phyloP scores from a whole-genome alignment of 1,284 basidiomycete genomes.

The Schizopora paradoxa region DNA sequence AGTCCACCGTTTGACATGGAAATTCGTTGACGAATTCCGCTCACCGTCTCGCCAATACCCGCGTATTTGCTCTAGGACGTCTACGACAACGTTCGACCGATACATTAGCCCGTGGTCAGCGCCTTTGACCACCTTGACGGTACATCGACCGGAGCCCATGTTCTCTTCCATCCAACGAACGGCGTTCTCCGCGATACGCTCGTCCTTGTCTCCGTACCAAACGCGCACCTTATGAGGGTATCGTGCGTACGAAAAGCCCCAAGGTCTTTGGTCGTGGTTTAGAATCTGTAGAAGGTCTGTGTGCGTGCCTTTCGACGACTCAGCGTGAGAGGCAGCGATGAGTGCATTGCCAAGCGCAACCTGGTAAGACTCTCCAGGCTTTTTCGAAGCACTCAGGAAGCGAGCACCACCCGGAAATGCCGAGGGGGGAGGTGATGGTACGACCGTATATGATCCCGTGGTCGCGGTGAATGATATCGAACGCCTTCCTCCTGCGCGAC shows the following conservation, averaged over 20 bases:
- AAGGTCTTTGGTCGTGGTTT: constrained; percentile 78
- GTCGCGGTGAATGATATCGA: constrained; percentile 57
- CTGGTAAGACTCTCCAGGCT: constrained; percentile 47
- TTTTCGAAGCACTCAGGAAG: constrained; percentile 34
- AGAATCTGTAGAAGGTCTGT: constrained; percentile 88
- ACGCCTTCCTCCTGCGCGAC: constrained; percentile 45
- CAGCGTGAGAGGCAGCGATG: constrained; percentile 90
- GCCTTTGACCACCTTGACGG: constrained; percentile 77
- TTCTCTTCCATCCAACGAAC: constrained; percentile 87
- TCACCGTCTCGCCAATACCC: constrained; percentile 47
- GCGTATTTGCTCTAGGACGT: constrained; percentile 72
- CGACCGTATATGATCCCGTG: constrained; percentile 22
- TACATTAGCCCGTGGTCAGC: constrained; percentile 94
- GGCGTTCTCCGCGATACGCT: constrained; percentile 85
- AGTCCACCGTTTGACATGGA: no score
- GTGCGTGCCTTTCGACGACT: constrained; percentile 87
- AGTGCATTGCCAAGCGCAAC: constrained; percentile 78
- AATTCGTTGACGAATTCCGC: no score
- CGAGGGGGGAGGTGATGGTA: constrained; percentile 10
- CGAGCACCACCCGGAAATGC: constrained; percentile 34
- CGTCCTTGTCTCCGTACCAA: constrained; percentile 93
- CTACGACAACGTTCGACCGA: constrained; percentile 79
- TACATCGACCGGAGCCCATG: constrained; percentile 73
- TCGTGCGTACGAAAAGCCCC: constrained; percentile 78
- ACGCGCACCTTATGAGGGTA: constrained; percentile 79